phyloP scores from a whole-genome alignment of 2,329 filamentous ascomycete species.

The Amylocarpus encephaloides region DNA sequence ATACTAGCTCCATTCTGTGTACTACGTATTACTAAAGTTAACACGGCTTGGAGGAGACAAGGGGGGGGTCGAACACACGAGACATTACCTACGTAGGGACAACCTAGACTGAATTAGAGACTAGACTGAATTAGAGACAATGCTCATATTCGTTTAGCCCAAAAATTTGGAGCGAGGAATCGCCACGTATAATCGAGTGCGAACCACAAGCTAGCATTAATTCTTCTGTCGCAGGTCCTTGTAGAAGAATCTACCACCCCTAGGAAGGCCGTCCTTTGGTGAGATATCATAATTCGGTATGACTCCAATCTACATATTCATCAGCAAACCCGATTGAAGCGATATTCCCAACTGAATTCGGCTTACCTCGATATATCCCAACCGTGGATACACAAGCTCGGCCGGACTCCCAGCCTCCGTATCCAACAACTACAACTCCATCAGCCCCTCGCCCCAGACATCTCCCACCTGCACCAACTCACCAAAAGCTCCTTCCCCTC shows the following conservation, averaged over 20 bases:
- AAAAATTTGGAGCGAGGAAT: too few species aligned
- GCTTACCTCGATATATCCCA: constrained; percentile 48
- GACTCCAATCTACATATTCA: neutral
- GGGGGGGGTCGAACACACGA: too few species aligned
- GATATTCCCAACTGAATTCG: neutral
- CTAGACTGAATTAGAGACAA: too few species aligned
- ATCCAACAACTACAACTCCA: constrained; percentile 36
- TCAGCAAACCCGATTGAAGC: neutral
- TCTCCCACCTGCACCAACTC: constrained; percentile 27
- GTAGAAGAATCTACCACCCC: neutral
- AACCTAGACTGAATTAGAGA: too few species aligned
- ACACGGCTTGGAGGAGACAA: too few species aligned
- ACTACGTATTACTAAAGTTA: too few species aligned
- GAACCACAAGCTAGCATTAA: neutral
- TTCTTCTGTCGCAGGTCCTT: neutral
- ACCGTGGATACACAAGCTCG: constrained; percentile 46
- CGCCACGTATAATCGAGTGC: too few species aligned
- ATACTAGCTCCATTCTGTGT: too few species aligned
- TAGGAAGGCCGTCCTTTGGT: neutral
- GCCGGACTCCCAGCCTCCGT: constrained; percentile 46
- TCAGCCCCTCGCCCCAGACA: neutral
- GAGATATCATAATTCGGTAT: constrained; percentile 3
- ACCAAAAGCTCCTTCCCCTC: constrained; percentile 48
- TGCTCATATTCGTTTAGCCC: too few species aligned
- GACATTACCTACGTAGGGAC: too few species aligned